Percentiles rank a stretch among this genome's conserved stretches.
Evolutionary conservation across 306 rosid genomes (phyloP).

Genomic region (Cajanus cajan): DNA sequence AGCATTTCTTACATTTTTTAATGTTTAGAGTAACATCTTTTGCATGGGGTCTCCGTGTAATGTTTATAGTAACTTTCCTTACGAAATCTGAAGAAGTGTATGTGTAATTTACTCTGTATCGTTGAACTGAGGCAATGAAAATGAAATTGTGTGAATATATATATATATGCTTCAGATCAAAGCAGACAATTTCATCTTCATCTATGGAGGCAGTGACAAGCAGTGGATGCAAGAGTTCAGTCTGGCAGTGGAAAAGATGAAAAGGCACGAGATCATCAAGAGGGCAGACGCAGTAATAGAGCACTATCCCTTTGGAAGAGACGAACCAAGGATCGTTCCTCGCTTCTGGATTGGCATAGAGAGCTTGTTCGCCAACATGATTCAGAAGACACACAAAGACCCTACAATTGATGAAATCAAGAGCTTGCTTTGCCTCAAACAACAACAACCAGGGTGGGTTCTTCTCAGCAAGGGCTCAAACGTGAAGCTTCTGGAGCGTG

Average conservation of each 20-base stretch:
- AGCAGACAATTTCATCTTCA: slow-evolving; percentile 37
- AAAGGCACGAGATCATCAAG: slow-evolving; percentile 21
- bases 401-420: slow-evolving; percentile 31
- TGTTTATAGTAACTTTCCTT: no score
- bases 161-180: slow-evolving; percentile 36
- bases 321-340: not conserved
- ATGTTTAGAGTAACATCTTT: no score
- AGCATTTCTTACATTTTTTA: no score
- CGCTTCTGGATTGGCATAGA: slow-evolving; percentile 41
- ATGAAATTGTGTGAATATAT: not conserved
- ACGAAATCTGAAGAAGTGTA: no score
- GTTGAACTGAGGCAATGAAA: not conserved
- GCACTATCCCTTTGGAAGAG: slow-evolving; percentile 35
- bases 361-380: slow-evolving; percentile 37
- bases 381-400: slow-evolving; percentile 32
- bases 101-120: no score
- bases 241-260: slow-evolving; percentile 21
- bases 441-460: slow-evolving; percentile 35
- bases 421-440: slow-evolving; percentile 34
- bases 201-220: slow-evolving; percentile 35
- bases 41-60: no score
- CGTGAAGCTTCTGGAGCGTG: slow-evolving; percentile 33
- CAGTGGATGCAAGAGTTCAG: slow-evolving; percentile 17
- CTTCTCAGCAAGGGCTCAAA: slow-evolving; percentile 46
- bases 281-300: slow-evolving; percentile 37